Percentiles rank a stretch among this genome's conserved stretches.
Conservation (phyloP, 495 filamentous ascomycete genomes). For the Penicillium riverlandense region DNA sequence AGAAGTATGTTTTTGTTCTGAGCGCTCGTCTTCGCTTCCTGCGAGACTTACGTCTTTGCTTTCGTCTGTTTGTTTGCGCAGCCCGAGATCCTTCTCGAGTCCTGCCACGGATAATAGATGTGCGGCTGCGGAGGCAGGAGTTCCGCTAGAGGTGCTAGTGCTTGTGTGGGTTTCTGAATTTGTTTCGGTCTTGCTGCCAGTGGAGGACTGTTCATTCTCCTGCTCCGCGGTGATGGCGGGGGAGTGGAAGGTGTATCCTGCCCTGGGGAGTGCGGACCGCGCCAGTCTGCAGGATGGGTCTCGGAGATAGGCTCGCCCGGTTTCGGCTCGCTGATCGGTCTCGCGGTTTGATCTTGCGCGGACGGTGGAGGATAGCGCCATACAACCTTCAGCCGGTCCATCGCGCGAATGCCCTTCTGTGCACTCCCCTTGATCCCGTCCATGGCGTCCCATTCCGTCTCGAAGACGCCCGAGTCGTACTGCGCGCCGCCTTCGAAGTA, state of each 20-base stretch:
- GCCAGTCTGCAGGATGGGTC: conserved; percentile 65
- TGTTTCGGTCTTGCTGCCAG: conserved; percentile 1
- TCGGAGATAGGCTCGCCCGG: conserved; percentile 60
- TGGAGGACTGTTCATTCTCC: conserved; percentile 3
- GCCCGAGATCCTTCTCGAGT: conserved; percentile 53
- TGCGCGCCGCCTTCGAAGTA: conserved; percentile 84
- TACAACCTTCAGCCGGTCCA: conserved; percentile 81
- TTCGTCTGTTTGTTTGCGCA: conserved; percentile 52
- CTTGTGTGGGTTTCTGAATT: not conserved
- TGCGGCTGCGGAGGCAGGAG: conserved; percentile 4
- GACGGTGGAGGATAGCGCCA: conserved; percentile 52
- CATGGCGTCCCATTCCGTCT: conserved; percentile 58
- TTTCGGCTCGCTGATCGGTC: conserved; percentile 50
- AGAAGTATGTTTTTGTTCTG: too few relatives aligned
- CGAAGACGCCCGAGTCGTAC: conserved; percentile 51
- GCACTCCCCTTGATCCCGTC: conserved; percentile 74
- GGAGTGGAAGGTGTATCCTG: not conserved
- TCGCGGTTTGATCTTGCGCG: conserved; percentile 6
- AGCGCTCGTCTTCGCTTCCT: conserved; percentile 44
- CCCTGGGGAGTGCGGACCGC: conserved; percentile 22
- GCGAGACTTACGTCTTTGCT: conserved; percentile 62
- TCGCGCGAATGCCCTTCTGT: conserved; percentile 70
- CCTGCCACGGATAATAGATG: not conserved
- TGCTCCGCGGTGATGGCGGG: not conserved
- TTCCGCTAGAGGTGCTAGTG: conserved; percentile 3